A percentile compares a stretch with the other conserved stretches of the same genome.
phyloP scores from a whole-genome alignment of 768 basidiomycete species.

The Lyophyllum shimeji region DNA sequence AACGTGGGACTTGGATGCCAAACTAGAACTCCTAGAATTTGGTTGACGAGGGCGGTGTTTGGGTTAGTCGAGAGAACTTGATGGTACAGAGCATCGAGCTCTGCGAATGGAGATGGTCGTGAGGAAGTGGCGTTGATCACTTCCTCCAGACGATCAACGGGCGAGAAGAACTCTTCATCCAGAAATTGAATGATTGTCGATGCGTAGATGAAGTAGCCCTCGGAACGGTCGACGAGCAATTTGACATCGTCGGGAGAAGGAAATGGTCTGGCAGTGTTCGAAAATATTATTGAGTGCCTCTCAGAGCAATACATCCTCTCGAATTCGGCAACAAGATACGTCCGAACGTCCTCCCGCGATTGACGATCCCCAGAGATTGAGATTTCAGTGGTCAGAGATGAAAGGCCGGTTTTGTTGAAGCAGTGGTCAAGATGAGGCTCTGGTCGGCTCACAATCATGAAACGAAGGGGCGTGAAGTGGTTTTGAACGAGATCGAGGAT shows the following conservation, averaged over 20 bases:
- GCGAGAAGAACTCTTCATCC: too few relatives aligned
- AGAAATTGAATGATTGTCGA: background rate
- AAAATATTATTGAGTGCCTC: background rate
- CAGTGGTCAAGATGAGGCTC: slow-evolving; percentile 21
- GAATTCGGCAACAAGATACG: background rate
- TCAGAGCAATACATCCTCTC: background rate
- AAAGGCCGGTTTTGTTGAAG: background rate
- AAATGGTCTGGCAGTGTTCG: background rate
- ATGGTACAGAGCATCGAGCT: too few relatives aligned
- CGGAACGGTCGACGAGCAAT: background rate
- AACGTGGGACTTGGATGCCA: too few relatives aligned
- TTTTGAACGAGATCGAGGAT: slow-evolving; percentile 1
- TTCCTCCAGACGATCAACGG: too few relatives aligned
- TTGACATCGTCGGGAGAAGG: background rate
- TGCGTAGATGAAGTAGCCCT: background rate
- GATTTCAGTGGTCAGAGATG: background rate
- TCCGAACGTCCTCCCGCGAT: background rate
- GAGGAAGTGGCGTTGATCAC: too few relatives aligned
- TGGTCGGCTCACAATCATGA: slow-evolving; percentile 25
- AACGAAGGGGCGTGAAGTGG: slow-evolving; percentile 17
- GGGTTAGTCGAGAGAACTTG: too few relatives aligned
- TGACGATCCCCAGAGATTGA: background rate
- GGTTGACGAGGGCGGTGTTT: too few relatives aligned
- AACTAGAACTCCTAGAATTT: too few relatives aligned
- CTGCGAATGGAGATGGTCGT: too few relatives aligned